Evolutionary conservation across 1,139 yeast species (phyloP).

Genomic region (Candida anutae): DNA sequence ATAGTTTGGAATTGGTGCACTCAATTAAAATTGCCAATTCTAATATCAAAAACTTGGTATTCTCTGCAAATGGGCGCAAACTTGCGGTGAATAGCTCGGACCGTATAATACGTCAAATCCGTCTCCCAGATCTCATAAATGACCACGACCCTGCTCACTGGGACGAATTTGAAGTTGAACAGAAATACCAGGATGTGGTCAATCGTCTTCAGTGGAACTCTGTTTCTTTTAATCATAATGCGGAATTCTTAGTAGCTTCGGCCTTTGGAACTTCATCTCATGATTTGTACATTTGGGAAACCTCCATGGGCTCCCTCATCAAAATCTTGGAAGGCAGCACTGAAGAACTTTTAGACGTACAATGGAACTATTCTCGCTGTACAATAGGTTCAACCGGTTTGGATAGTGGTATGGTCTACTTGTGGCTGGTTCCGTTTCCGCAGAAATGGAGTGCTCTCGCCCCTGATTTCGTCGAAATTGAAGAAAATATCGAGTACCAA

Average conservation of each 20-base stretch:
- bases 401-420: conserved; percentile 74
- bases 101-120: conserved; percentile 66
- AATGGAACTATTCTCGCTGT: conserved; percentile 76
- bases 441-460: conserved; percentile 97
- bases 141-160: conserved; percentile 23
- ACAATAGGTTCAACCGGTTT: conserved; percentile 81
- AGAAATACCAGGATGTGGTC: conserved; percentile 85
- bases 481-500: conserved; percentile 81
- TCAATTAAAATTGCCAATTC: conserved; percentile 55
- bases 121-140: conserved; percentile 43
- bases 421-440: conserved; percentile 79
- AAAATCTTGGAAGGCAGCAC: conserved; percentile 90
- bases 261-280: conserved; percentile 83
- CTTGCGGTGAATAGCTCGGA: conserved; percentile 79
- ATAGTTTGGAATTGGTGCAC: conserved; percentile 28
- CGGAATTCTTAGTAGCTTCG: conserved; percentile 82
- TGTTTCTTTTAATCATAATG: conserved; percentile 66
- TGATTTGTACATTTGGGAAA: conserved; percentile 91
- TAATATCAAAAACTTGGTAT: conserved; percentile 61
- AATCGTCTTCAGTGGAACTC: conserved; percentile 87
- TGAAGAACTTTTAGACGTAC: conserved; percentile 76
- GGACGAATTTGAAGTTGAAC: conserved; percentile 59
- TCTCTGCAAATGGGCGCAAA: conserved; percentile 61
- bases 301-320: conserved; percentile 76
- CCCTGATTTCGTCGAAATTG: conserved; percentile 93